phyloP scores from a whole-genome alignment of 257 asterid species.

The Coffea eugenioides region DNA sequence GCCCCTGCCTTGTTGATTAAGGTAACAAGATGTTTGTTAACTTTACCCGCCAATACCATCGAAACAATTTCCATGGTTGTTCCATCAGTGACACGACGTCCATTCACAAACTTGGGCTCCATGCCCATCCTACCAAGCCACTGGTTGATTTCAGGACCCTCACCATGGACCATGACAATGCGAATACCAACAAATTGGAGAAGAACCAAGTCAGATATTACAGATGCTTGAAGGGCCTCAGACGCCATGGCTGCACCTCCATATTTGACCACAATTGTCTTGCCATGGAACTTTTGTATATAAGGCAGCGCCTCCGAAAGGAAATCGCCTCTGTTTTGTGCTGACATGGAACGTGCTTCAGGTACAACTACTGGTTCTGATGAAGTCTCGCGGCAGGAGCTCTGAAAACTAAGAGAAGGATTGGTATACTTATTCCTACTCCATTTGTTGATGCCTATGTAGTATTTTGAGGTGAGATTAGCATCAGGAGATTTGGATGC shows the following conservation, averaged over 20 bases:
- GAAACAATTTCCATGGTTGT: slow-evolving; percentile 82
- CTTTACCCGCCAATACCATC: slow-evolving; percentile 77
- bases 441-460: slow-evolving; percentile 11
- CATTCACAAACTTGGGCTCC: slow-evolving; percentile 66
- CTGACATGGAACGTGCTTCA: slow-evolving; percentile 41
- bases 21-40: slow-evolving; percentile 67
- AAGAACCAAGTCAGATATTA: slow-evolving; percentile 71
- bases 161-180: slow-evolving; percentile 79
- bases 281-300: slow-evolving; percentile 73
- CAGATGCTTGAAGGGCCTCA: slow-evolving; percentile 80
- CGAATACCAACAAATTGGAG: slow-evolving; percentile 77
- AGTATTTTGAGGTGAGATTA: slow-evolving; percentile 19
- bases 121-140: slow-evolving; percentile 61
- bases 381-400: slow-evolving; percentile 44
- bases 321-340: slow-evolving; percentile 58
- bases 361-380: slow-evolving; percentile 32
- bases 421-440: slow-evolving; percentile 19
- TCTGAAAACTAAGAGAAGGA: slow-evolving; percentile 8
- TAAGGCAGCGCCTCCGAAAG: slow-evolving; percentile 78
- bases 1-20: slow-evolving; percentile 81
- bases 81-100: slow-evolving; percentile 79
- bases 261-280: slow-evolving; percentile 79
- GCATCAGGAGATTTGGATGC: slow-evolving; percentile 24
- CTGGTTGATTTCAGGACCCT: slow-evolving; percentile 84
- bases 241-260: slow-evolving; percentile 91